Base-by-base conservation (phyloP, 176 grass and related monocot genomes). In the Triticum dicoccoides region DNA sequence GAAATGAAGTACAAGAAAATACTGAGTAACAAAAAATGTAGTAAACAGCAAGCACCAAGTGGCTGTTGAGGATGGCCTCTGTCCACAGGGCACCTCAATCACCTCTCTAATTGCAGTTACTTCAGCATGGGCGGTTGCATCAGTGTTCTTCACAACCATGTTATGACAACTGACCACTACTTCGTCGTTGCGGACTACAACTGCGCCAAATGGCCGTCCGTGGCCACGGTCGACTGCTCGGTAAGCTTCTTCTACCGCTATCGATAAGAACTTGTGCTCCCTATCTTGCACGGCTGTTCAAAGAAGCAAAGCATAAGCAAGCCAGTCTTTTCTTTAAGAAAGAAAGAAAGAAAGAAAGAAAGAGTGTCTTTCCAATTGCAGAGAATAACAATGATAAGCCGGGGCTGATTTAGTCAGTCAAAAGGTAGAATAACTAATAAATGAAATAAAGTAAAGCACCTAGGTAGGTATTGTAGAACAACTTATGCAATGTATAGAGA, bases 61-160 rank as follows among this genome's bases (percentile, higher is more conserved):
- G 1, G 47, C 1, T 33, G 27, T 23, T 67, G 39, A 80, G 38
- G 11, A 52, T 44, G 24, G 66, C 6, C 25, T 54, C 15, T 54
- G 13, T 0, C 15, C 51, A 58, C 15, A 58, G 18, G 76, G 58
- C 21, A 78, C 15, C 49, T 1, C 0, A 21, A 21, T 45, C 88
- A 98, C 93, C 95, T 98, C 95, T 81, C 95, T 91, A 72, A 98
- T 95, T 6, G 95, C 95, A 69, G 93, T 90, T 38, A 95, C 95
- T 92, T 98, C 89, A 38, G 95, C 95, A 80, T 95, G 95, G 0
- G 95, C 95, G 10, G 95, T 98, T 81, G 93, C 91, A 77, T 98
- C 95, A 0, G 93, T 95, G 76, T 92, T 58, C 24, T 92, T 93
- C 77, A 95, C 76, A 87, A 95, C 95, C 95, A 95, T 95, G 85